Evolutionary conservation across 345 rosid species (phyloP).

Genomic region (Zanthoxylum bungeanum): DNA sequence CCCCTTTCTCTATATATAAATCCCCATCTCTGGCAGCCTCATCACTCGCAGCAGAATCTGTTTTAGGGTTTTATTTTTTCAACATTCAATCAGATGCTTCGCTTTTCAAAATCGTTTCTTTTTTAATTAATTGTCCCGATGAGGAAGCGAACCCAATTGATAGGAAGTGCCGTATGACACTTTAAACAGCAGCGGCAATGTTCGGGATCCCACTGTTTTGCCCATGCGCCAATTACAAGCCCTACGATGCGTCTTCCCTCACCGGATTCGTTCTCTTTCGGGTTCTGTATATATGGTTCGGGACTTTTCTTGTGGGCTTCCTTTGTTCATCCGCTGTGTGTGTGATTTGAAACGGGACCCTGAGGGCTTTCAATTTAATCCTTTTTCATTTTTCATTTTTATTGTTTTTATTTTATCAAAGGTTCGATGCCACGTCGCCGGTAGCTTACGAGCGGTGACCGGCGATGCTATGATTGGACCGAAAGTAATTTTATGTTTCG

Average conservation of each 20-base stretch:
- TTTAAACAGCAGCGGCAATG: constrained; percentile 23
- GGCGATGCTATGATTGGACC: constrained; percentile 61
- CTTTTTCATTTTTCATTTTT: background rate
- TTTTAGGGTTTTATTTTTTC: background rate
- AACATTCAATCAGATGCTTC: background rate
- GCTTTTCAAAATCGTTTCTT: background rate
- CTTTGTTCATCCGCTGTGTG: constrained; percentile 26
- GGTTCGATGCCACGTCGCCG: constrained; percentile 64
- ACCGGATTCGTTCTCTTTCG: constrained; percentile 14
- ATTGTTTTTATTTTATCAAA: background rate
- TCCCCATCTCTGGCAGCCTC: too few species aligned
- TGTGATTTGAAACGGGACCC: constrained; percentile 63
- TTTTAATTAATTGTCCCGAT: constrained; percentile 15
- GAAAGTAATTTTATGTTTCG: constrained; percentile 38
- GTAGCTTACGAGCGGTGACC: constrained; percentile 48
- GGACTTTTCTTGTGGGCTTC: constrained; percentile 12
- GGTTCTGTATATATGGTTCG: constrained; percentile 14
- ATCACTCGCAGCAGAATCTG: background rate
- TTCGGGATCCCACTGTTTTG: background rate
- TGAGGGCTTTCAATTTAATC: constrained; percentile 49
- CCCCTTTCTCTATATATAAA: constrained; percentile 3
- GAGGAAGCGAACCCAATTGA: constrained; percentile 52
- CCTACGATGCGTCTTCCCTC: constrained; percentile 12
- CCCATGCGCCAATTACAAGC: constrained; percentile 20
- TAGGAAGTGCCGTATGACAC: constrained; percentile 80